Conservation (phyloP, 1,284 basidiomycete species). For the Fomitopsis schrenkii region DNA sequence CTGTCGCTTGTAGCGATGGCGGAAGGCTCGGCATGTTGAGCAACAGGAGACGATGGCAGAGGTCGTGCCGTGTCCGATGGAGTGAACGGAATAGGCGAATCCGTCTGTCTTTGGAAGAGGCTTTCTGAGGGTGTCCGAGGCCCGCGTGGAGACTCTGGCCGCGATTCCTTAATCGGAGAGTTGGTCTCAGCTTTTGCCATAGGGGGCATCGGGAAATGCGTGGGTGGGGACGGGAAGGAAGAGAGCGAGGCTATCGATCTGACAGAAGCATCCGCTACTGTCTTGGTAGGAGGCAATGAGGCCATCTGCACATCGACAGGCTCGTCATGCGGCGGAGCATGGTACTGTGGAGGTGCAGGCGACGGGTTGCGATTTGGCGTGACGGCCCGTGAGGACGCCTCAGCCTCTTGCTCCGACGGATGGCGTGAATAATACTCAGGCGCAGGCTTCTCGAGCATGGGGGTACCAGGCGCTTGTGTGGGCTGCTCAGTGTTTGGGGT, state of each 20-base stretch:
- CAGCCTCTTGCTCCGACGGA: slow-evolving; percentile 14
- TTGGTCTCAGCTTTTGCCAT: slow-evolving; percentile 18
- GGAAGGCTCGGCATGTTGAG: not conserved
- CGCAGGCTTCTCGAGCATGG: slow-evolving; percentile 14
- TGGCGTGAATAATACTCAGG: slow-evolving; percentile 23
- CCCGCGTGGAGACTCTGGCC: not conserved
- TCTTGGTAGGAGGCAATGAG: not conserved
- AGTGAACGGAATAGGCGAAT: not conserved
- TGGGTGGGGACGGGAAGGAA: slow-evolving; percentile 67
- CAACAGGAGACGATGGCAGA: not conserved
- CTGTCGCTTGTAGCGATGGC: not conserved
- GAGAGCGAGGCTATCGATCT: slow-evolving; percentile 57
- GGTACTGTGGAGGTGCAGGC: slow-evolving; percentile 17
- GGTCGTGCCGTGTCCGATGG: not conserved
- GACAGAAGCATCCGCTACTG: slow-evolving; percentile 5
- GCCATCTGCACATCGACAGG: not conserved
- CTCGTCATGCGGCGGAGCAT: slow-evolving; percentile 8
- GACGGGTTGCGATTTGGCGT: slow-evolving; percentile 19
- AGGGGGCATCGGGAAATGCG: slow-evolving; percentile 62
- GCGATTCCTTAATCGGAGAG: not conserved
- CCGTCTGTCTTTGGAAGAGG: not conserved
- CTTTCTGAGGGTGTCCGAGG: not conserved
- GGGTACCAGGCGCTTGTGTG: not conserved
- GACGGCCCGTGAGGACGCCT: slow-evolving; percentile 13
- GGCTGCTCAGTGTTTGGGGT: slow-evolving; percentile 1